Base-by-base conservation (phyloP, 2,329 filamentous ascomycete genomes). In the Fusarium odoratissimum region DNA sequence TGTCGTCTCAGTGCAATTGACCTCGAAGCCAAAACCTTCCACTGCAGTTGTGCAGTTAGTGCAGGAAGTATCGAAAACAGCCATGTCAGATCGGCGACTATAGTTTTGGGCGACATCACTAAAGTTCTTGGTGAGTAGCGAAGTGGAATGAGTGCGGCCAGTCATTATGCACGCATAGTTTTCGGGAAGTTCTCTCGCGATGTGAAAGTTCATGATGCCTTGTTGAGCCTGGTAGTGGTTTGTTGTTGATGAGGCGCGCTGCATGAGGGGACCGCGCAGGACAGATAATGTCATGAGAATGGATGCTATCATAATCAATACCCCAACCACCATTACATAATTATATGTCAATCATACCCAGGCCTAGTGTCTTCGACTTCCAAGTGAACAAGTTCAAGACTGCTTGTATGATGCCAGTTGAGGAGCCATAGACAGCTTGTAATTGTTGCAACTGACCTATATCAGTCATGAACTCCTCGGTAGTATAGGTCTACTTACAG, bases 271-370 rank as follows among this genome's bases (percentile, higher is more conserved):
- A 1, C 73, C 73, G 5, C 73, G 62, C 8, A 75, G 23, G 14
- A 75, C 73, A 3, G 73, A 75, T 5, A 75, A 12, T 30, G 73
- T 75, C 73, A 75, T 75, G 2, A 75, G 12, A 1, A 75, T 60
- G 0, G 73, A 71, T 16, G 73, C 73, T 75, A 7, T n/a, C 14
- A 4, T 14, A 9, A 16, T 62, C 7, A 54, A 33, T 12, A 28
- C 3, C 17, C 7, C 1, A 12, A 3, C 13, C 3, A 2, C 1
- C 3, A 7, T 16, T 8, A 2, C 9, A 38, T 19, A 8, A 17
- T 6, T 2, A 41, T 30, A 6, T 25, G 5, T 16, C 2, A 10
- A 23, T 28, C 56, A 30, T 67, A 75, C 72, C 72, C 7, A 75
- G n/a, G 4, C 72, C 72, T 1, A 75, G 21, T 30, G 56, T 71